Conservation (phyloP, 805 yeast species). For the Metschnikowia henanensis region DNA sequence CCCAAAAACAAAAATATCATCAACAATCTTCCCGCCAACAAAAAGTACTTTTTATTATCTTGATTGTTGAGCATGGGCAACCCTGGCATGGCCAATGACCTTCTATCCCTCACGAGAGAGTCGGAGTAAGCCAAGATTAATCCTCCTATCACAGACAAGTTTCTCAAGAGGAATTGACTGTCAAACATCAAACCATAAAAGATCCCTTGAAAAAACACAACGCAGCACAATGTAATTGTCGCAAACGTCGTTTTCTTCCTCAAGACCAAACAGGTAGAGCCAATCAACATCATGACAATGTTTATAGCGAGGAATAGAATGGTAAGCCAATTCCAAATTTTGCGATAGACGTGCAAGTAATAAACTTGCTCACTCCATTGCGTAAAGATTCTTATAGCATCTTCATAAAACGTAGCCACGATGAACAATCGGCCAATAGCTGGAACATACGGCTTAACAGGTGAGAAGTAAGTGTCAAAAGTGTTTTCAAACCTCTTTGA, state of each 20-base stretch:
- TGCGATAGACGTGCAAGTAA: constrained; percentile 78
- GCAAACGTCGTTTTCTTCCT: constrained; percentile 71
- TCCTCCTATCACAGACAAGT: constrained; percentile 90
- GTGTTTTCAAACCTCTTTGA: constrained; percentile 55
- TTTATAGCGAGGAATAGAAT: constrained; percentile 66
- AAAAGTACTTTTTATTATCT: constrained; percentile 76
- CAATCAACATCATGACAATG: constrained; percentile 66
- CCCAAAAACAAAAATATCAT: constrained; percentile 83
- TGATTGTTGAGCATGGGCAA: constrained; percentile 69
- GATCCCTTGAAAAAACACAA: constrained; percentile 80
- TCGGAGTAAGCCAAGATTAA: constrained; percentile 84
- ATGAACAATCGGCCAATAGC: constrained; percentile 85
- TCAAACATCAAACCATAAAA: constrained; percentile 87
- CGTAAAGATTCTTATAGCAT: constrained; percentile 73
- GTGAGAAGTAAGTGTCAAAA: constrained; percentile 49
- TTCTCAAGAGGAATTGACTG: constrained; percentile 78
- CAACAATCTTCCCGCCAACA: constrained; percentile 85
- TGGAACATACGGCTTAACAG: constrained; percentile 76
- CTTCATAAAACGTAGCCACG: constrained; percentile 93
- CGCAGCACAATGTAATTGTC: constrained; percentile 64
- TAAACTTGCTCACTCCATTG: constrained; percentile 93
- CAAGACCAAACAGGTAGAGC: constrained; percentile 69
- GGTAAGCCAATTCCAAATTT: constrained; percentile 74
- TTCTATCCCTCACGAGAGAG: constrained; percentile 74
- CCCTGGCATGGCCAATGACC: constrained; percentile 69